Conservation (phyloP, 768 basidiomycete species). For the Tephrocybe sp. region DNA sequence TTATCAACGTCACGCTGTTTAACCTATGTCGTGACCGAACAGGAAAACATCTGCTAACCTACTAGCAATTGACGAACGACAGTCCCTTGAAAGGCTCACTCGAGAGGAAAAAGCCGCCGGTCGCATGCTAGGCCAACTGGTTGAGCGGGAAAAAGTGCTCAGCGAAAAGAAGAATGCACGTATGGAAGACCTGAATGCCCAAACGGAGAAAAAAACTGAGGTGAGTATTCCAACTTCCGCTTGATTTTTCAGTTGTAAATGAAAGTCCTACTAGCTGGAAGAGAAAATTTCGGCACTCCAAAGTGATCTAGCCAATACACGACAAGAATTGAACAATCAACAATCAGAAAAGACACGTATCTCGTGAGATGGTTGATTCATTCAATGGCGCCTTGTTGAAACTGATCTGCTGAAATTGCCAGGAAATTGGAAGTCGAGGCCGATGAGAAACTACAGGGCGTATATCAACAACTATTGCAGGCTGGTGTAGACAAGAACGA, state of each 20-base stretch:
- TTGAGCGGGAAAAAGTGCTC: constrained; percentile 67
- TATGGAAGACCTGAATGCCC: constrained; percentile 46
- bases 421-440: constrained; percentile 90
- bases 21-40: background rate
- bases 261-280: constrained; percentile 49
- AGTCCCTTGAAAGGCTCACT: constrained; percentile 73
- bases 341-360: constrained; percentile 82
- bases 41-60: constrained; percentile 82
- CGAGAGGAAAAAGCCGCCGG: constrained; percentile 79
- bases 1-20: background rate
- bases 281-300: constrained; percentile 53
- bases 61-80: constrained; percentile 84
- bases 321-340: constrained; percentile 80
- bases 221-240: constrained; percentile 30
- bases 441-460: constrained; percentile 85
- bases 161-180: constrained; percentile 56
- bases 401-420: background rate
- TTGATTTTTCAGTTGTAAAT: background rate
- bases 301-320: constrained; percentile 58
- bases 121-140: constrained; percentile 61
- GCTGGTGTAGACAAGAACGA: constrained; percentile 89
- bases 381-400: background rate
- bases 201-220: constrained; percentile 54
- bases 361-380: constrained; percentile 44
- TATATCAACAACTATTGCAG: constrained; percentile 82